Conservation (phyloP, 345 rosid genomes). For the Populus alba region DNA sequence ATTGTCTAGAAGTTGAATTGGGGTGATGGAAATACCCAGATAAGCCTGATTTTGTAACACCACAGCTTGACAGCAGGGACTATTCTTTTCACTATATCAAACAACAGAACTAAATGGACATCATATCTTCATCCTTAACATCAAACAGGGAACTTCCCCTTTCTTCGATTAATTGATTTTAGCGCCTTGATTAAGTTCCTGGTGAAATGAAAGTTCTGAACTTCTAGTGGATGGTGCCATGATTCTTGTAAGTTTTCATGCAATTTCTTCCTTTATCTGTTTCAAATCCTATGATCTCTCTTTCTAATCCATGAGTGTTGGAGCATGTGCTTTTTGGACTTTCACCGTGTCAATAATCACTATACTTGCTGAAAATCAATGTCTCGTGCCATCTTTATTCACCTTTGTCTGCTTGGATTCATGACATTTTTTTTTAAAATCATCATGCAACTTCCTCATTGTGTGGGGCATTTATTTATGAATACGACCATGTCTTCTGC, state of each 20-base stretch:
- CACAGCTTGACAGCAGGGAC: background rate
- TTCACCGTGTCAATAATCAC: background rate
- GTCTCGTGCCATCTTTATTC: background rate
- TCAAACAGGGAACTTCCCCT: background rate
- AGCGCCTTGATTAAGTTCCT: background rate
- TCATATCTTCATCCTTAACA: background rate
- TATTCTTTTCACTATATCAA: conserved; percentile 5
- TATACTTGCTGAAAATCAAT: background rate
- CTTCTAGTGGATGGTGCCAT: background rate
- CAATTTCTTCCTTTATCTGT: background rate
- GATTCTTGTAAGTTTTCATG: conserved; percentile 11
- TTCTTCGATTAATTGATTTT: background rate
- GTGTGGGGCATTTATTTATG: background rate
- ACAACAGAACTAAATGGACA: conserved; percentile 4
- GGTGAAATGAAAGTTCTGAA: background rate
- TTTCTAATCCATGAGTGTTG: background rate
- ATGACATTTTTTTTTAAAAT: background rate
- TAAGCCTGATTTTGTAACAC: conserved; percentile 7
- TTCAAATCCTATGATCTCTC: background rate
- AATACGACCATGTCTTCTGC: background rate
- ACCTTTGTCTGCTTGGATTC: background rate
- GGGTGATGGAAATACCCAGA: background rate
- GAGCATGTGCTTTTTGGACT: background rate
- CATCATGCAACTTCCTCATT: background rate
- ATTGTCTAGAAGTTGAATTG: conserved; percentile 27